These are phyloP conservation scores for Zizania latifolia DNA, from an alignment of 176 grass and related monocot species.

Conservation along the genomic window DNA sequence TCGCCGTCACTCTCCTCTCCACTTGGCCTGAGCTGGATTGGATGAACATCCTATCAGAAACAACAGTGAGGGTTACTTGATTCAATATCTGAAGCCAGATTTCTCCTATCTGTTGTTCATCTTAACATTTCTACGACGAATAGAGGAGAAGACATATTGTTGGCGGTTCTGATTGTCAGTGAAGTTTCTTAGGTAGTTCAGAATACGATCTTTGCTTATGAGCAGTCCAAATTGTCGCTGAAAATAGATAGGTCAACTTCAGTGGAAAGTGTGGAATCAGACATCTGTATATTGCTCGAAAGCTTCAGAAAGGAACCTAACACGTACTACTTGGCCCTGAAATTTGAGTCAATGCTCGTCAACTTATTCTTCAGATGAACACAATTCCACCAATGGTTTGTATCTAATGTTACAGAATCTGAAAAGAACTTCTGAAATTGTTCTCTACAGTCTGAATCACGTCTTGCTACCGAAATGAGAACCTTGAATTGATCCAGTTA, in stretches of 20 bases:
- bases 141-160: not conserved
- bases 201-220: not conserved
- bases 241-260: not conserved
- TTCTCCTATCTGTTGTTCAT: too few relatives aligned
- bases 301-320: not conserved
- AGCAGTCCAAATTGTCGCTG: not conserved
- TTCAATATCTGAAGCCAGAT: too few relatives aligned
- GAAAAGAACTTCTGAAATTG: not conserved
- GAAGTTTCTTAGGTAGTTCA: not conserved
- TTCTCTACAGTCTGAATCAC: not conserved
- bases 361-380: not conserved
- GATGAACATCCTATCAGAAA: not conserved
- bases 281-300: not conserved
- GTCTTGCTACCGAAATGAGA: not conserved
- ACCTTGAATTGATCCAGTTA: not conserved
- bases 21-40: slow-evolving; percentile 19
- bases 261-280: not conserved
- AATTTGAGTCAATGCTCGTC: not conserved
- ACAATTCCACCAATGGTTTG: not conserved
- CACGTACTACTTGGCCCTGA: not conserved
- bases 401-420: not conserved
- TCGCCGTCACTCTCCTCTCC: slow-evolving; percentile 49
- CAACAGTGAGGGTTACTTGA: not conserved
- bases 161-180: not conserved
- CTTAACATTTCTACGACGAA: not conserved